phyloP scores from a whole-genome alignment of 192 early-diverging fungal species.

The Coemansia sp. region DNA sequence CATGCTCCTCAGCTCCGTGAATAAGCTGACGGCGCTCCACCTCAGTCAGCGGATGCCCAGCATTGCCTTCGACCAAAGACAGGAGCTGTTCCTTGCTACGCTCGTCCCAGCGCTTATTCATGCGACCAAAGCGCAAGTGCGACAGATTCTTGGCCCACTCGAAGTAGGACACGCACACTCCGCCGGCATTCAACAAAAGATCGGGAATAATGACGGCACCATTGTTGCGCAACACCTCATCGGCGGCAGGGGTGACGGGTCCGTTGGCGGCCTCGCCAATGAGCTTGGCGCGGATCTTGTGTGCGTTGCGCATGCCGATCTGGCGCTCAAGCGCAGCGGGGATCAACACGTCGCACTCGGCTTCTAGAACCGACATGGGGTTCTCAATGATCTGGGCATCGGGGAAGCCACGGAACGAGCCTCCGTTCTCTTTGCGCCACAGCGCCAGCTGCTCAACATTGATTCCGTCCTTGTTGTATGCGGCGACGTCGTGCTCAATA shows the following conservation, averaged over 20 bases:
- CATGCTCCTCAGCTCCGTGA: constrained; percentile 82
- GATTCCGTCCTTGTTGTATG: constrained; percentile 65
- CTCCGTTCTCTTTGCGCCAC: constrained; percentile 61
- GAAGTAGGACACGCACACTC: constrained; percentile 81
- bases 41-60: constrained; percentile 71
- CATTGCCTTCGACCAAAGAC: constrained; percentile 72
- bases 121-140: constrained; percentile 83
- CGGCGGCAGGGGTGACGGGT: constrained; percentile 73
- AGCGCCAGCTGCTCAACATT: constrained; percentile 69
- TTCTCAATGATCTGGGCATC: constrained; percentile 65
- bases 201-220: constrained; percentile 75
- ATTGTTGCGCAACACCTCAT: constrained; percentile 64
- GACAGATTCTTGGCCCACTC: constrained; percentile 88
- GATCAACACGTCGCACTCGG: constrained; percentile 82
- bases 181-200: constrained; percentile 78
- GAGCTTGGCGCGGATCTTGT: constrained; percentile 76
- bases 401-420: constrained; percentile 70
- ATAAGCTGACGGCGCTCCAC: constrained; percentile 75
- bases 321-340: constrained; percentile 83
- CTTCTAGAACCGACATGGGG: constrained; percentile 61
- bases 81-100: constrained; percentile 71
- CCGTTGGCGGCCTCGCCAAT: constrained; percentile 85
- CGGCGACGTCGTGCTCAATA: constrained; percentile 70
- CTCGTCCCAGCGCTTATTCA: constrained; percentile 86
- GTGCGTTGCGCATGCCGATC: constrained; percentile 73